These are phyloP conservation scores for Phtheirospermum japonicum DNA, from an alignment of 257 asterid species.

Conservation along the genomic window DNA sequence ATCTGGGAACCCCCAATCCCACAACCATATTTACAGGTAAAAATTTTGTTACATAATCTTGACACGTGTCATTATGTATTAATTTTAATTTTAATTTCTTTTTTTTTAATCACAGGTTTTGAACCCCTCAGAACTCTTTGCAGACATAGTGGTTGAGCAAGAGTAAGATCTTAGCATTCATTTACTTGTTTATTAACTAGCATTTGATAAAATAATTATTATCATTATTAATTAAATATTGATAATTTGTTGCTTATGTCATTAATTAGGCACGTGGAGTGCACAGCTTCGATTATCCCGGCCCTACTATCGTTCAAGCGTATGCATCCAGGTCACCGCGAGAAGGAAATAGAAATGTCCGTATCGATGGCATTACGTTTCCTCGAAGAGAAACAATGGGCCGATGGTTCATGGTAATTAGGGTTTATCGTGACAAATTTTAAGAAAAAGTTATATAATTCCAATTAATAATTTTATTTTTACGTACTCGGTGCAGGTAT, in stretches of 20 bases:
- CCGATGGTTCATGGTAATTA: slow-evolving; percentile 84
- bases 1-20: slow-evolving; percentile 65
- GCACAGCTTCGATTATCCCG: slow-evolving; percentile 49
- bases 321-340: slow-evolving; percentile 62
- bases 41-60: background rate
- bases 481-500: slow-evolving; percentile 36
- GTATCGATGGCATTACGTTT: slow-evolving; percentile 44
- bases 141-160: slow-evolving; percentile 69
- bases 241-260: background rate
- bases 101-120: slow-evolving; percentile 37
- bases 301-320: slow-evolving; percentile 56
- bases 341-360: slow-evolving; percentile 57
- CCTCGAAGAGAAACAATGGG: slow-evolving; percentile 55
- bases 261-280: slow-evolving; percentile 55
- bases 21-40: slow-evolving; percentile 66
- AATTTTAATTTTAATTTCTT: too few species aligned
- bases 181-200: background rate
- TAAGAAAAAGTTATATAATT: background rate
- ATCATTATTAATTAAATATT: background rate
- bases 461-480: background rate
- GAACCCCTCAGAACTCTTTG: slow-evolving; percentile 81
- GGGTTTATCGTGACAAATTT: background rate
- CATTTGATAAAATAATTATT: background rate
- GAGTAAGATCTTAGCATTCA: slow-evolving; percentile 44
- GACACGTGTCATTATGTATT: too few species aligned